Evolutionary conservation across 768 basidiomycete genomes (phyloP).

Genomic region (Podaxis mareebaensis): DNA sequence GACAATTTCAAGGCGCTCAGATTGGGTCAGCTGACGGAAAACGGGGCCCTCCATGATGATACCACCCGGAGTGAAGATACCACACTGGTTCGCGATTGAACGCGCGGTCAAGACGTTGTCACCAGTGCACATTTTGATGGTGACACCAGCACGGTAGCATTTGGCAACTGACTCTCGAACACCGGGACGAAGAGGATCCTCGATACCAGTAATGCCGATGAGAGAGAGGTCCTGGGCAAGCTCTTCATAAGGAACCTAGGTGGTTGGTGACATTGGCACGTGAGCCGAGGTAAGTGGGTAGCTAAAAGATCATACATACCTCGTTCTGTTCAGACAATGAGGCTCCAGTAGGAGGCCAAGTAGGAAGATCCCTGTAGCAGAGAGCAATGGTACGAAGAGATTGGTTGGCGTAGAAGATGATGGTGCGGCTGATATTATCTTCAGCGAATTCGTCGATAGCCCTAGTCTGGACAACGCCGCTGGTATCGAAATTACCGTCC

Average conservation of each 20-base stretch:
- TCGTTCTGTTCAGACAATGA: constrained; percentile 48
- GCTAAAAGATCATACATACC: constrained; percentile 32
- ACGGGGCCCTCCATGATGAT: constrained; percentile 98
- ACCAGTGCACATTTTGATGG: constrained; percentile 98
- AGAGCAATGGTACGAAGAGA: constrained; percentile 91
- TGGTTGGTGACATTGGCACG: neutral
- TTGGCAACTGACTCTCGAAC: constrained; percentile 87
- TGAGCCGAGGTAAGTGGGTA: constrained; percentile 16
- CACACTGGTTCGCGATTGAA: constrained; percentile 96
- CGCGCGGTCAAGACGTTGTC: constrained; percentile 94
- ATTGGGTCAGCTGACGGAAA: constrained; percentile 75
- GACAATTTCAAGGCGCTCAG: constrained; percentile 78
- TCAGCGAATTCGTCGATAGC: constrained; percentile 65
- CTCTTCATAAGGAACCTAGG: constrained; percentile 66
- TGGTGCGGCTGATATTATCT: constrained; percentile 88
- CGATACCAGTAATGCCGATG: constrained; percentile 91
- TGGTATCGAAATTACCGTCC: constrained; percentile 25
- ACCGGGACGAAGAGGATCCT: constrained; percentile 91
- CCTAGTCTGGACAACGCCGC: constrained; percentile 49
- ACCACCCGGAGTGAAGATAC: constrained; percentile 91
- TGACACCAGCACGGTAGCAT: constrained; percentile 87
- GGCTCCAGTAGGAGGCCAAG: constrained; percentile 75
- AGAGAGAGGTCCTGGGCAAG: constrained; percentile 77
- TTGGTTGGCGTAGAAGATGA: constrained; percentile 98
- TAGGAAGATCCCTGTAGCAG: constrained; percentile 85